Conservation (phyloP, 2,329 filamentous ascomycete genomes). For the Colletotrichum theobromicola region DNA sequence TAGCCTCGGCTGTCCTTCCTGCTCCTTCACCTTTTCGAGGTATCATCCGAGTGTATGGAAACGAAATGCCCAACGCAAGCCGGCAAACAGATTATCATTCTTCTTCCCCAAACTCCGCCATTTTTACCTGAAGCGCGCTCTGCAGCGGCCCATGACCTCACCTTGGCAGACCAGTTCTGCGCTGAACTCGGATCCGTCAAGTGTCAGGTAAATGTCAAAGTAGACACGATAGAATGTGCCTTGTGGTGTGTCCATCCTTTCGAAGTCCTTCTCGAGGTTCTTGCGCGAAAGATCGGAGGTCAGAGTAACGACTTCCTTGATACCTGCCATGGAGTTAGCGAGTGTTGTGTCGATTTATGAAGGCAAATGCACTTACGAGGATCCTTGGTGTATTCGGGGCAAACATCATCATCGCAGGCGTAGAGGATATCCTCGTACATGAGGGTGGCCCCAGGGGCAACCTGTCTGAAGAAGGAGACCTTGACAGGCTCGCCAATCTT, state of each 20-base stretch:
- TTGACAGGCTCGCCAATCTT: conserved; percentile 99
- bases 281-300: conserved; percentile 97
- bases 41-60: conserved; percentile 25
- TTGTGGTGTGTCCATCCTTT: conserved; percentile 98
- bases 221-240: conserved; percentile 91
- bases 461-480: conserved; percentile 97
- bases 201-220: conserved; percentile 85
- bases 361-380: conserved; percentile 77
- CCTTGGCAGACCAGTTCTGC: conserved; percentile 99
- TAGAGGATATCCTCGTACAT: conserved; percentile 99
- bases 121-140: conserved; percentile 78
- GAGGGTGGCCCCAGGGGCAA: conserved; percentile 93
- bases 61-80: conserved; percentile 15
- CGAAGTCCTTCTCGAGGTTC: conserved; percentile 99
- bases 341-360: neutral
- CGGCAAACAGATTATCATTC: conserved; percentile 7
- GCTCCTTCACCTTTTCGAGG: conserved; percentile 22
- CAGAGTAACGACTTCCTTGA: conserved; percentile 98
- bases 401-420: conserved; percentile 96
- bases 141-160: conserved; percentile 97
- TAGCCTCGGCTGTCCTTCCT: conserved; percentile 17
- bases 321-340: conserved; percentile 64
- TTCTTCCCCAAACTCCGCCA: neutral
- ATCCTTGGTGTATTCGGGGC: conserved; percentile 98
- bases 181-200: conserved; percentile 97